Evolutionary conservation across 2,329 filamentous ascomycete species (phyloP).

Genomic region (Trichophyton schoenleinii): DNA sequence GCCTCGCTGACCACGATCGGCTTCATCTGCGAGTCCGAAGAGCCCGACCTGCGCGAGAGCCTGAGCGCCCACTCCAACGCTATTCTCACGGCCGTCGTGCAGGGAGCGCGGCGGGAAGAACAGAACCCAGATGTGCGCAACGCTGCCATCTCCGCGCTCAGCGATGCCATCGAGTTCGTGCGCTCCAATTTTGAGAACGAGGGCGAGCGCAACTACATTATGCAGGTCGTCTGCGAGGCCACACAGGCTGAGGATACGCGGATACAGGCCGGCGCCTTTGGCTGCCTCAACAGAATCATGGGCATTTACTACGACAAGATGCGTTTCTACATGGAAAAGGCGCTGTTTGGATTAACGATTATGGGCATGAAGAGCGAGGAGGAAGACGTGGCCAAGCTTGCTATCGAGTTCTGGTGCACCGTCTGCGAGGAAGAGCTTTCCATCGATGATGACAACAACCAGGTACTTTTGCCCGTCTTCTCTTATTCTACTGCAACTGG

Average conservation of each 20-base stretch:
- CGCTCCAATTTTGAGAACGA: conserved; percentile 98
- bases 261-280: conserved; percentile 92
- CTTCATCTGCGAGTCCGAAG: conserved; percentile 94
- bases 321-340: conserved; percentile 99
- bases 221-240: conserved; percentile 99
- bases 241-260: conserved; percentile 83
- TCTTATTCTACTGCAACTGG: not conserved
- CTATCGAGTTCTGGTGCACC: conserved; percentile 99
- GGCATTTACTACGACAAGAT: conserved; percentile 98
- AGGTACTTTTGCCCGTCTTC: conserved; percentile 39
- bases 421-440: conserved; percentile 97
- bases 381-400: conserved; percentile 94
- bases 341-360: conserved; percentile 90
- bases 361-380: conserved; percentile 97
- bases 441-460: conserved; percentile 92
- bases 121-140: conserved; percentile 78
- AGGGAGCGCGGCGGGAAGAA: conserved; percentile 95
- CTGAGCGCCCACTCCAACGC: conserved; percentile 85
- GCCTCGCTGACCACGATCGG: conserved; percentile 91
- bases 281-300: conserved; percentile 98
- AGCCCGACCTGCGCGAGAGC: conserved; percentile 68
- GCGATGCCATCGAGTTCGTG: conserved; percentile 95
- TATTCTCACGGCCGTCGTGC: conserved; percentile 93
- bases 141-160: conserved; percentile 83
- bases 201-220: conserved; percentile 98